phyloP scores from a whole-genome alignment of 225 moss, liverwort and hornwort genomes.

The Asterella californica region DNA sequence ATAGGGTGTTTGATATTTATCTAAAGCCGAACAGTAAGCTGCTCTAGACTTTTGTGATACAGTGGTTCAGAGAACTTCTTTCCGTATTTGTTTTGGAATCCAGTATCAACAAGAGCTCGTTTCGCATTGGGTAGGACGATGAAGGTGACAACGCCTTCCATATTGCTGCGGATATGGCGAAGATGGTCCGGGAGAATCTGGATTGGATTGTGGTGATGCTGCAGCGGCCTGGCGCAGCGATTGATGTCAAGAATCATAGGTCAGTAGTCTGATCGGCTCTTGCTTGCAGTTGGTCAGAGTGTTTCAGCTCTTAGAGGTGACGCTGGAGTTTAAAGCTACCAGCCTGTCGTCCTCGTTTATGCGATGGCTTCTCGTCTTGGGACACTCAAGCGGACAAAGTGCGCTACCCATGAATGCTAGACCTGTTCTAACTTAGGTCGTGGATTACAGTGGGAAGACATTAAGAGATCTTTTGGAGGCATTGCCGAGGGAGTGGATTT shows the following conservation, averaged over 20 bases:
- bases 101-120: conserved; percentile 1
- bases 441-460: conserved; percentile 40
- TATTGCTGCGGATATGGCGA: conserved; percentile 49
- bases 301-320: background rate
- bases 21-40: background rate
- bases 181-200: conserved; percentile 48
- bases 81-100: too few relatives aligned
- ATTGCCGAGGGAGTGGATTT: conserved; percentile 50
- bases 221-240: conserved; percentile 37
- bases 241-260: conserved; percentile 52
- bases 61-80: background rate
- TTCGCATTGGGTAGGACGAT: conserved; percentile 36
- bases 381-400: too few relatives aligned
- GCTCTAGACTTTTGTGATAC: background rate
- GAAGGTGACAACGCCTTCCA: conserved; percentile 53
- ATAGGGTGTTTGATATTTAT: too few relatives aligned
- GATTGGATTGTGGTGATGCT: conserved; percentile 52
- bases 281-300: background rate
- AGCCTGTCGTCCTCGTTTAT: too few relatives aligned
- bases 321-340: background rate
- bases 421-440: background rate
- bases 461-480: conserved; percentile 47
- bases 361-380: too few relatives aligned
- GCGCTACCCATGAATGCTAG: too few relatives aligned
- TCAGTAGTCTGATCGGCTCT: conserved; percentile 1